These are phyloP conservation scores for Cryptococcus maquisensis DNA, from an alignment of 1,284 basidiomycete species.

Conservation along the genomic window DNA sequence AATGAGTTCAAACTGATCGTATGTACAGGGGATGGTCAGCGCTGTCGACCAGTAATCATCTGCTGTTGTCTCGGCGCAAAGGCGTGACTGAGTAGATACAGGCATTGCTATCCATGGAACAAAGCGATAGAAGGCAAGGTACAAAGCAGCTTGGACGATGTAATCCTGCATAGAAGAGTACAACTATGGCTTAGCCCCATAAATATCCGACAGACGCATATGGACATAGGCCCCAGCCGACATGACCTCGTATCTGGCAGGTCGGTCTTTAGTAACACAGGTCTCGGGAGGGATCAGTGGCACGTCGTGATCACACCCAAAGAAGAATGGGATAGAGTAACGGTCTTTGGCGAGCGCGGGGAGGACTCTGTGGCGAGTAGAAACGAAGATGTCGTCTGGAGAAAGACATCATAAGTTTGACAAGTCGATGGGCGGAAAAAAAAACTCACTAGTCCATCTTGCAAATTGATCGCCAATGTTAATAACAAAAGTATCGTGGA, in stretches of 20 bases:
- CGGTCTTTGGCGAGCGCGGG: slow-evolving; percentile 64
- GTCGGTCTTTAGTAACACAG: slow-evolving; percentile 62
- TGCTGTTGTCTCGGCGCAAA: slow-evolving; percentile 1
- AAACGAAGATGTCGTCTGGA: slow-evolving; percentile 81
- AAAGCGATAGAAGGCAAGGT: too few relatives aligned
- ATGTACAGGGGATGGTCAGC: slow-evolving; percentile 7
- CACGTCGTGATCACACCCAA: slow-evolving; percentile 43
- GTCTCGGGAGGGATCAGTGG: slow-evolving; percentile 57
- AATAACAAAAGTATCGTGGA: slow-evolving; percentile 63
- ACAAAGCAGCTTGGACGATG: too few relatives aligned
- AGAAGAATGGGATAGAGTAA: slow-evolving; percentile 70
- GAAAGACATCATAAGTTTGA: background rate
- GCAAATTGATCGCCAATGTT: slow-evolving; percentile 83
- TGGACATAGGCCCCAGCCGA: slow-evolving; percentile 50
- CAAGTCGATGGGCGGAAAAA: background rate
- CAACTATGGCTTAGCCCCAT: slow-evolving; percentile 6
- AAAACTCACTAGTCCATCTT: slow-evolving; percentile 70
- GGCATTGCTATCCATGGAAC: too few relatives aligned
- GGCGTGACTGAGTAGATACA: too few relatives aligned
- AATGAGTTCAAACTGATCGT: background rate
- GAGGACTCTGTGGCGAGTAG: slow-evolving; percentile 74
- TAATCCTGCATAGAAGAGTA: background rate
- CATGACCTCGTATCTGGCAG: slow-evolving; percentile 58
- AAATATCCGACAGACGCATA: slow-evolving; percentile 45
- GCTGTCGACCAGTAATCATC: slow-evolving; percentile 9